These are phyloP conservation scores for Trypanosoma mega DNA, from an alignment of 208 protist genomes.

Conservation along the genomic window DNA sequence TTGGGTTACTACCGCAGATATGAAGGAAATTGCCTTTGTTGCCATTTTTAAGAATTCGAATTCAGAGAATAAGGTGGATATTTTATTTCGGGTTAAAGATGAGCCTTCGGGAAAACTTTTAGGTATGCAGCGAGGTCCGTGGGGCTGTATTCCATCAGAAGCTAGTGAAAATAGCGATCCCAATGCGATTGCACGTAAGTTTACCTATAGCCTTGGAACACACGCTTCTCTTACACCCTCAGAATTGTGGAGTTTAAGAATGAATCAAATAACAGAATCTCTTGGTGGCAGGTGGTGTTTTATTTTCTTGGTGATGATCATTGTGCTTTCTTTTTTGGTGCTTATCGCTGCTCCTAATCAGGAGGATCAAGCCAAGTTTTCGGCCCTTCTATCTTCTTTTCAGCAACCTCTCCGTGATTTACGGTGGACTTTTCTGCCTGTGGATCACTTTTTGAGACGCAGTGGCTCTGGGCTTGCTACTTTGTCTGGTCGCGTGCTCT, in stretches of 20 bases:
- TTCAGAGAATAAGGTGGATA: not conserved
- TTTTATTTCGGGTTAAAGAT: constrained; percentile 26
- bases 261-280: not conserved
- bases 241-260: constrained; percentile 24
- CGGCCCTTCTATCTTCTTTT: constrained; percentile 11
- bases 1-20: constrained; percentile 31
- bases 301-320: constrained; percentile 5
- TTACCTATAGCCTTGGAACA: constrained; percentile 19
- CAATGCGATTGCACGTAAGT: constrained; percentile 3
- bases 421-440: constrained; percentile 19
- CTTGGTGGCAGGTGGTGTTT: not conserved
- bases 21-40: constrained; percentile 44
- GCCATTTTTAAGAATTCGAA: not conserved
- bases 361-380: constrained; percentile 3
- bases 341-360: constrained; percentile 5
- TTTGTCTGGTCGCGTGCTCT: constrained; percentile 19
- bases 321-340: constrained; percentile 19
- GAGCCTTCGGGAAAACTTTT: constrained; percentile 16
- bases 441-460: constrained; percentile 22
- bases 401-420: constrained; percentile 24
- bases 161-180: constrained; percentile 4
- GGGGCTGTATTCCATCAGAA: constrained; percentile 20
- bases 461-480: constrained; percentile 22
- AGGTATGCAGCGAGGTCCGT: constrained; percentile 17
- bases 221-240: constrained; percentile 28